phyloP scores from a whole-genome alignment of 1,284 basidiomycete genomes.

The Ustilago sp. region DNA sequence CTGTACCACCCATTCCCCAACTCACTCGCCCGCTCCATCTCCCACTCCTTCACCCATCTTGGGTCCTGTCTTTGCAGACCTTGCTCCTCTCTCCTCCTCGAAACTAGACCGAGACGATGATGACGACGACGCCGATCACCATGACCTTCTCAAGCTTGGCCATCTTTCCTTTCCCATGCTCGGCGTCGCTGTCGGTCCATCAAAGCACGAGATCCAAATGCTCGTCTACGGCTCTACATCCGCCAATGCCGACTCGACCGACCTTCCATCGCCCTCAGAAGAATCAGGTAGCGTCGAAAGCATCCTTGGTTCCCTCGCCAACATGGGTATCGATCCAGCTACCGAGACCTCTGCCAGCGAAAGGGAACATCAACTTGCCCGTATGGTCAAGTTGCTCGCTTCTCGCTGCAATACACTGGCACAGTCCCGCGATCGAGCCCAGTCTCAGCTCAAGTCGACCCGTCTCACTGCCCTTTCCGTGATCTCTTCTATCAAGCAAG shows the following conservation, averaged over 20 bases:
- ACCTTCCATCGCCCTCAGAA: conserved; percentile 24
- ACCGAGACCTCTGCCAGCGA: conserved; percentile 33
- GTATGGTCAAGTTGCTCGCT: conserved; percentile 55
- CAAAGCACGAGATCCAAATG: conserved; percentile 60
- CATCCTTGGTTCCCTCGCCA: conserved; percentile 45
- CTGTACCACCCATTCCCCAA: conserved; percentile 33
- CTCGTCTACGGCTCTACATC: conserved; percentile 54
- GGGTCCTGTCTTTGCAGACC: conserved; percentile 39
- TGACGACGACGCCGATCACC: conserved; percentile 19
- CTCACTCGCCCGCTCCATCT: conserved; percentile 40
- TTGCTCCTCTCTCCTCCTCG: conserved; percentile 10
- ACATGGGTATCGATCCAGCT: conserved; percentile 52
- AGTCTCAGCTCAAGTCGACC: conserved; percentile 55
- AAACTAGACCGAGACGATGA: not conserved
- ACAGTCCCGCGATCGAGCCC: conserved; percentile 37
- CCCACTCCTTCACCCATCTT: conserved; percentile 65
- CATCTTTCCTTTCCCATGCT: conserved; percentile 62
- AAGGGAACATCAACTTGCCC: conserved; percentile 48
- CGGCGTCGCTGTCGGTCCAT: conserved; percentile 57
- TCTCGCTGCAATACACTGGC: conserved; percentile 37
- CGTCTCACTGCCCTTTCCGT: conserved; percentile 65
- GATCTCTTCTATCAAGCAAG: conserved; percentile 61
- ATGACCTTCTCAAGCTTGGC: conserved; percentile 42
- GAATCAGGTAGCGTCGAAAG: conserved; percentile 31
- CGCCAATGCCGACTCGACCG: conserved; percentile 16